A percentile compares a stretch with the other conserved stretches of the same genome.
These are phyloP conservation scores for Penicillium sp. DNA, from an alignment of 2,329 filamentous ascomycete genomes.

Conservation along the genomic window DNA sequence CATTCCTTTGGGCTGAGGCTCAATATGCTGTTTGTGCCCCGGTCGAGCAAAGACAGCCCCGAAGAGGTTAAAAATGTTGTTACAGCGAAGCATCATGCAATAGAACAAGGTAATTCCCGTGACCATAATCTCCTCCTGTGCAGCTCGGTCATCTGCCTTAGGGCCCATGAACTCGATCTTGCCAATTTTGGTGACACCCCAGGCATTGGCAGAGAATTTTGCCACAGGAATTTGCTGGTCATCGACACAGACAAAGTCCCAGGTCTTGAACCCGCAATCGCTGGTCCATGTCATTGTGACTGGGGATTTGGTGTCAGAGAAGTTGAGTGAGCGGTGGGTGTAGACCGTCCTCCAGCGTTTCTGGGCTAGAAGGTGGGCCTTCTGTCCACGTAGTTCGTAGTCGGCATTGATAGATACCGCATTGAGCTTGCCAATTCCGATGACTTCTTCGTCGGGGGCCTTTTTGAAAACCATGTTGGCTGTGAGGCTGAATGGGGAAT, in stretches of 20 bases:
- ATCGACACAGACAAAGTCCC: conserved; percentile 35
- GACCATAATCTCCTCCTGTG: conserved; percentile 33
- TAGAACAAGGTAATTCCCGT: conserved; percentile 31
- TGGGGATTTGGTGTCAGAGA: conserved; percentile 20
- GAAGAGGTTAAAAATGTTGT: conserved; percentile 27
- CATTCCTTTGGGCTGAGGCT: background rate
- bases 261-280: conserved; percentile 26
- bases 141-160: conserved; percentile 12
- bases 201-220: conserved; percentile 26
- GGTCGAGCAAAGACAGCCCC: conserved; percentile 26
- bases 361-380: conserved; percentile 26
- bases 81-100: conserved; percentile 27
- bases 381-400: conserved; percentile 27
- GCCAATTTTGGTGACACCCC: conserved; percentile 28
- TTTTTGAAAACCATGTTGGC: conserved; percentile 23
- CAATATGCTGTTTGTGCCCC: conserved; percentile 17
- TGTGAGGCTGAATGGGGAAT: conserved; percentile 14
- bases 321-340: conserved; percentile 29
- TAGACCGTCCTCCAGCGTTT: conserved; percentile 30
- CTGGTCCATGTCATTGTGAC: conserved; percentile 33
- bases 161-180: conserved; percentile 30
- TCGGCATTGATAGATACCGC: conserved; percentile 29
- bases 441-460: conserved; percentile 9
- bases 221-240: conserved; percentile 31
- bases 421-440: conserved; percentile 27